Conservation (phyloP, 495 filamentous ascomycete species). For the Daldinia decipiens region DNA sequence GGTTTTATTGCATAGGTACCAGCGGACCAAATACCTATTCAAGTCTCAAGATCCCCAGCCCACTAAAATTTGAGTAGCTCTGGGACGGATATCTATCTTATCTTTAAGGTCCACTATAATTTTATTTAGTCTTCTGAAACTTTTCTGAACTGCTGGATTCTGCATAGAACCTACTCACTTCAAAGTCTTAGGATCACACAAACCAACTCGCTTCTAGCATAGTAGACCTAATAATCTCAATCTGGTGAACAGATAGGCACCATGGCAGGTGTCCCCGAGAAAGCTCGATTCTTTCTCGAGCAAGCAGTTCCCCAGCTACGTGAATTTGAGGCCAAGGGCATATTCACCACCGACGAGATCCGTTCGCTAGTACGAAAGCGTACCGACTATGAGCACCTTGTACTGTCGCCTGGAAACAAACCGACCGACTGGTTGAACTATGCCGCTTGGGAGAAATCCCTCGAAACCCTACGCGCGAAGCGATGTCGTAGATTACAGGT, state of each 20-base stretch:
- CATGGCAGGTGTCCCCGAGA: conserved; percentile 89
- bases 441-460: conserved; percentile 88
- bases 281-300: conserved; percentile 93
- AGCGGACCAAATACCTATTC: not conserved
- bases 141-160: not conserved
- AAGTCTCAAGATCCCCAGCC: not conserved
- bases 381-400: conserved; percentile 90
- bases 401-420: conserved; percentile 80
- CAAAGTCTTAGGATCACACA: not conserved
- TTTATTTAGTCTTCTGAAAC: conserved; percentile 8
- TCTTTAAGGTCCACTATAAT: conserved; percentile 13
- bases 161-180: not conserved
- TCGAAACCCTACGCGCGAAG: conserved; percentile 83
- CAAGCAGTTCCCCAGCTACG: conserved; percentile 89
- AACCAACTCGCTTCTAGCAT: not conserved
- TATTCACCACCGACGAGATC: conserved; percentile 93
- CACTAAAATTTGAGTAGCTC: not conserved
- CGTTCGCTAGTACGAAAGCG: conserved; percentile 85
- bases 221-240: not conserved
- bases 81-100: conserved; percentile 10
- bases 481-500: conserved; percentile 82
- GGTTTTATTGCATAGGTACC: not conserved
- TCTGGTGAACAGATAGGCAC: conserved; percentile 19
- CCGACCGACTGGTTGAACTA: conserved; percentile 86
- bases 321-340: conserved; percentile 85